Evolutionary conservation across 2,329 filamentous ascomycete genomes (phyloP).

Genomic region (Xylariaceae sp.): DNA sequence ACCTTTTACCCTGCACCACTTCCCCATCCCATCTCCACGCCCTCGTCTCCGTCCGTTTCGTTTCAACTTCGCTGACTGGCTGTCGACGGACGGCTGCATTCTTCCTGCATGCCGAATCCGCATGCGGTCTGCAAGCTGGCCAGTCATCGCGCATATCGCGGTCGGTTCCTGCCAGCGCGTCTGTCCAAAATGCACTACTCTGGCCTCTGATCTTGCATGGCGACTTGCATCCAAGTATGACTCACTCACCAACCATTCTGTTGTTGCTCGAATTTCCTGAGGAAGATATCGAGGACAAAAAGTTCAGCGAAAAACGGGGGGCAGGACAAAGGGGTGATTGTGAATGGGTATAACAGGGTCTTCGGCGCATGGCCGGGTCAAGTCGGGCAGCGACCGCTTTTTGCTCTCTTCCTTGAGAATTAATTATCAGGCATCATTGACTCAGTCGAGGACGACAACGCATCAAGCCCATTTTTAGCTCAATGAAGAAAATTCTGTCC

Average conservation of each 20-base stretch:
- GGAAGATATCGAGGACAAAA: conserved; percentile 16
- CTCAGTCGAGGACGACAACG: conserved; percentile 19
- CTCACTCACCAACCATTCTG: conserved; percentile 27
- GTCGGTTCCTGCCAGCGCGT: conserved; percentile 28
- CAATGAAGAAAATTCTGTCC: no score
- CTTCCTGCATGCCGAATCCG: conserved; percentile 25
- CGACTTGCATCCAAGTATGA: conserved; percentile 29
- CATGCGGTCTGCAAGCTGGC: conserved; percentile 22
- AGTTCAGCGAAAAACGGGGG: conserved; percentile 19
- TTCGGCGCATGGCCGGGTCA: conserved; percentile 21
- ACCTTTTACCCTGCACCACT: neutral
- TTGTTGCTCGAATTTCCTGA: conserved; percentile 21
- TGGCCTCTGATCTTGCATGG: conserved; percentile 26
- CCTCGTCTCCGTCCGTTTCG: conserved; percentile 21
- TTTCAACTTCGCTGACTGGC: conserved; percentile 29
- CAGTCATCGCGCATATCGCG: conserved; percentile 31
- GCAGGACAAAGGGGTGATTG: conserved; percentile 14
- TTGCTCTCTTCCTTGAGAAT: conserved; percentile 21
- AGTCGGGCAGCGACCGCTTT: conserved; percentile 22
- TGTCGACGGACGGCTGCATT: conserved; percentile 28
- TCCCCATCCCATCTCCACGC: no score
- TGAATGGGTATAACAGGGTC: conserved; percentile 31
- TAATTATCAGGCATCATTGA: conserved; percentile 22
- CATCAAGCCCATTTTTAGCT: conserved; percentile 17
- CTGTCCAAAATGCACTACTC: conserved; percentile 23